Percentiles rank a stretch among this genome's conserved stretches.
These are phyloP conservation scores for Fusarium sp. DNA, from an alignment of 2,329 filamentous ascomycete species.

Conservation along the genomic window DNA sequence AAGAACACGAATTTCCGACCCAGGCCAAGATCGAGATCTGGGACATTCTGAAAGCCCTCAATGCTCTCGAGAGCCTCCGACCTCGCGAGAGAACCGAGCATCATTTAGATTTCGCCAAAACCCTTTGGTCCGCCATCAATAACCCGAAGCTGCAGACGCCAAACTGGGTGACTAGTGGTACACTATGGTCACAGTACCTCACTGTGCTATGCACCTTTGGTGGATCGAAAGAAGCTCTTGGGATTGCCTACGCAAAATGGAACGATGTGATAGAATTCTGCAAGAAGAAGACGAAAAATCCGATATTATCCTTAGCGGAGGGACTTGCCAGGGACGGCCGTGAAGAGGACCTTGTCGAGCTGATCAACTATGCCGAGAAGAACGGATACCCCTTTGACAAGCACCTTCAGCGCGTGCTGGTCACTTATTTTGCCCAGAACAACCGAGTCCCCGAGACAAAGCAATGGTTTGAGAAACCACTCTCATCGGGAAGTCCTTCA, in stretches of 20 bases:
- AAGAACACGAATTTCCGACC: constrained; percentile 32
- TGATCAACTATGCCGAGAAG: constrained; percentile 60
- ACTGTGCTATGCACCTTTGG: constrained; percentile 62
- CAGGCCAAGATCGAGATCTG: constrained; percentile 45
- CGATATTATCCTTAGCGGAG: constrained; percentile 45
- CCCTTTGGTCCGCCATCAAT: constrained; percentile 49
- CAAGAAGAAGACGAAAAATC: constrained; percentile 32
- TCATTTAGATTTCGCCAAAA: constrained; percentile 58
- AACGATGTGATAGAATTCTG: constrained; percentile 30
- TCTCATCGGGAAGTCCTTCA: constrained; percentile 44
- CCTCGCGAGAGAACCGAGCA: constrained; percentile 54
- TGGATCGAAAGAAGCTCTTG: constrained; percentile 61
- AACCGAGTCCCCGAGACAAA: constrained; percentile 69
- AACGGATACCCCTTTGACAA: constrained; percentile 55
- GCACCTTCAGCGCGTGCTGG: constrained; percentile 62
- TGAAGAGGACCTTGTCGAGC: constrained; percentile 64
- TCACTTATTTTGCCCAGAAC: constrained; percentile 67
- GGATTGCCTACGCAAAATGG: constrained; percentile 50
- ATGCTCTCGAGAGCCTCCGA: constrained; percentile 50
- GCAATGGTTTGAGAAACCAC: constrained; percentile 69
- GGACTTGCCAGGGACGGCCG: constrained; percentile 70
- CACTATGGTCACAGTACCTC: constrained; percentile 45
- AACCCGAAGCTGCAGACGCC: constrained; percentile 34
- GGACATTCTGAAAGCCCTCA: constrained; percentile 51
- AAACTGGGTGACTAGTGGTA: constrained; percentile 15